Percentiles rank a stretch among this genome's conserved stretches.
These are phyloP conservation scores for Anethum foeniculum DNA, from an alignment of 140 eudicot genomes.

Conservation along the genomic window DNA sequence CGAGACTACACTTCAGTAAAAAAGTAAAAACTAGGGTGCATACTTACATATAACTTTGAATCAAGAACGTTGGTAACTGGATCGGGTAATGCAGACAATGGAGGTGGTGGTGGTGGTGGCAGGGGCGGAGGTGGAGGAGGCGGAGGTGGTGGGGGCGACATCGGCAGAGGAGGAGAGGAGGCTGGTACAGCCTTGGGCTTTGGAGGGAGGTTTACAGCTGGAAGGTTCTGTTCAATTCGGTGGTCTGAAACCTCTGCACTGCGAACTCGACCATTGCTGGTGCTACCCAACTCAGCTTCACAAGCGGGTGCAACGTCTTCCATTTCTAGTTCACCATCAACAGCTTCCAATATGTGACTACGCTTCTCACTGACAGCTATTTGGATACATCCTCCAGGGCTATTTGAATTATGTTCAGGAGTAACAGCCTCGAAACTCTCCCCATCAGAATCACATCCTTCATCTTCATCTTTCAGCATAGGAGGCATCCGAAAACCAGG, in stretches of 20 bases:
- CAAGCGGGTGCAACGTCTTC: conserved; percentile 83
- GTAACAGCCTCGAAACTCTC: conserved; percentile 96
- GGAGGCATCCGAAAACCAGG: conserved; percentile 91
- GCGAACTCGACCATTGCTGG: conserved; percentile 11
- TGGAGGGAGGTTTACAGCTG: conserved; percentile 36
- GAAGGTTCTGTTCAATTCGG: conserved; percentile 22
- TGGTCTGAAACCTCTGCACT: conserved; percentile 20
- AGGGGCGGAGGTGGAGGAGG: conserved; percentile 16
- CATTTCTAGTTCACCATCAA: conserved; percentile 99
- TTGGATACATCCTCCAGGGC: conserved; percentile 25
- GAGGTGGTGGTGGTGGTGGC: conserved; percentile 22
- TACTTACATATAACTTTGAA: conserved; percentile 18
- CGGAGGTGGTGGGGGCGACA: conserved; percentile 23
- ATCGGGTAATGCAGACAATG: conserved; percentile 17
- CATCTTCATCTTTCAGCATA: conserved; percentile 75
- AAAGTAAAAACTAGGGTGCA: conserved; percentile 24
- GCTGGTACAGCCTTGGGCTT: conserved; percentile 45
- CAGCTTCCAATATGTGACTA: conserved; percentile 87
- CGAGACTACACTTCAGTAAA: not conserved
- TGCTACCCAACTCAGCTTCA: conserved; percentile 33
- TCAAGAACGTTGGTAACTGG: conserved; percentile 9
- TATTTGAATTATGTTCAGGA: conserved; percentile 58
- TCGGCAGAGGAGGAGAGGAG: conserved; percentile 57
- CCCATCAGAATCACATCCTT: conserved; percentile 81
- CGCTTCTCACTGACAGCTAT: conserved; percentile 51